Conservation (phyloP, 148 eudicot species). For the Suaeda aralocaspica region DNA sequence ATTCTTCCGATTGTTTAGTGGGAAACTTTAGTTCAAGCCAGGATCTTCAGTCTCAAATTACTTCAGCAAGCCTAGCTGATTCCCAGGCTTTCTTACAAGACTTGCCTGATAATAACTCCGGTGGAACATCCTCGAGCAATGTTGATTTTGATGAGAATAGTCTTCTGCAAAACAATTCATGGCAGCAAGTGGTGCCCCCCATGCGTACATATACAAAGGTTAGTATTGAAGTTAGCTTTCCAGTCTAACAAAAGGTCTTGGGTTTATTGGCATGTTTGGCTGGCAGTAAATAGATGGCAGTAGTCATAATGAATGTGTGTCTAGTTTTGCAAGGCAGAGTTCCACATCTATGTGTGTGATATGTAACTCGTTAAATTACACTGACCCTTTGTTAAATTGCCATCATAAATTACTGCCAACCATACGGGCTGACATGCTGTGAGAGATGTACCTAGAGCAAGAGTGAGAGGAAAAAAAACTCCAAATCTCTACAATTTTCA, state of each 20-base stretch:
- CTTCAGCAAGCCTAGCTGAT: constrained; percentile 71
- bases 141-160: constrained; percentile 66
- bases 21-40: constrained; percentile 67
- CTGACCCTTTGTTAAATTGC: no score
- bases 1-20: constrained; percentile 59
- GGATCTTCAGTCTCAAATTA: constrained; percentile 87
- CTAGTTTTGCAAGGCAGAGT: background rate
- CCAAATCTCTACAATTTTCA: background rate
- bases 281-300: background rate
- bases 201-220: constrained; percentile 91
- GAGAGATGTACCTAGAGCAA: background rate
- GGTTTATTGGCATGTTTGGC: background rate
- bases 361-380: background rate
- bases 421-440: no score
- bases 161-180: constrained; percentile 64
- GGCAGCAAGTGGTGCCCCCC: constrained; percentile 75
- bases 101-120: constrained; percentile 61
- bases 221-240: background rate
- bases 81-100: constrained; percentile 79
- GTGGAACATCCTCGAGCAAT: constrained; percentile 84
- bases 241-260: background rate
- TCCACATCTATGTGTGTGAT: background rate
- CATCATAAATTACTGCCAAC: no score
- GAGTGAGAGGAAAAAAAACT: background rate
- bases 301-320: background rate